Evolutionary conservation across 371 early-diverging fungal species (phyloP).

Genomic region (Entomophthora muscae): DNA sequence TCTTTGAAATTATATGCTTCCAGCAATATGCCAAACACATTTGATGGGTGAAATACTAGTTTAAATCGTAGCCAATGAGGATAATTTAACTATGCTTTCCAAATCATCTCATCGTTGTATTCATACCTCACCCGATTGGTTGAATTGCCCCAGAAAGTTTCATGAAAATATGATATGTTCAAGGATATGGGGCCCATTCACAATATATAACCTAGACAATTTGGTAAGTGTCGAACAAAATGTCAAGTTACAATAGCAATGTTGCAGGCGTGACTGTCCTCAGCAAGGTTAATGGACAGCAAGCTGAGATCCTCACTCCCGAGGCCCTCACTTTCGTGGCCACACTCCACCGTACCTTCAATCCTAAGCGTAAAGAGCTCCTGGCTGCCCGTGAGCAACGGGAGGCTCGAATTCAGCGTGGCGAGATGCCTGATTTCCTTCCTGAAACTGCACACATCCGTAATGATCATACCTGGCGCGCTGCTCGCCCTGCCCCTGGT

Average conservation of each 20-base stretch:
- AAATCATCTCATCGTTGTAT: no score
- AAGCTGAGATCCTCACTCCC: slow-evolving; percentile 53
- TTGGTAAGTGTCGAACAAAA: no score
- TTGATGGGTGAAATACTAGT: no score
- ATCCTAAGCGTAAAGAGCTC: slow-evolving; percentile 61
- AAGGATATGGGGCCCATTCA: no score
- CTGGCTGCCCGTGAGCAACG: slow-evolving; percentile 51
- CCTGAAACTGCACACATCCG: slow-evolving; percentile 83
- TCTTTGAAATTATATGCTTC: no score
- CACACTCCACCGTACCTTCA: slow-evolving; percentile 71
- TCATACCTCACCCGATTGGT: no score
- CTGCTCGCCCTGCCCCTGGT: slow-evolving; percentile 79
- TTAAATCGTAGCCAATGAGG: no score
- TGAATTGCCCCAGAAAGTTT: no score
- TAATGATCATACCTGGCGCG: slow-evolving; percentile 72
- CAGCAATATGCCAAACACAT: no score
- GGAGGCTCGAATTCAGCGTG: slow-evolving; percentile 60
- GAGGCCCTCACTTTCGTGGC: slow-evolving; percentile 68
- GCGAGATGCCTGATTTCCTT: slow-evolving; percentile 72
- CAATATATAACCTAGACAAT: no score
- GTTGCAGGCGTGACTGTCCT: slow-evolving; percentile 46
- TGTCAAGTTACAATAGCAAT: not conserved
- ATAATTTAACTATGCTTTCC: no score
- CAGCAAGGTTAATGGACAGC: slow-evolving; percentile 32
- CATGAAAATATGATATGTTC: no score